These are phyloP conservation scores for Saturnispora zaruensis DNA, from an alignment of 805 yeast species.

Conservation along the genomic window DNA sequence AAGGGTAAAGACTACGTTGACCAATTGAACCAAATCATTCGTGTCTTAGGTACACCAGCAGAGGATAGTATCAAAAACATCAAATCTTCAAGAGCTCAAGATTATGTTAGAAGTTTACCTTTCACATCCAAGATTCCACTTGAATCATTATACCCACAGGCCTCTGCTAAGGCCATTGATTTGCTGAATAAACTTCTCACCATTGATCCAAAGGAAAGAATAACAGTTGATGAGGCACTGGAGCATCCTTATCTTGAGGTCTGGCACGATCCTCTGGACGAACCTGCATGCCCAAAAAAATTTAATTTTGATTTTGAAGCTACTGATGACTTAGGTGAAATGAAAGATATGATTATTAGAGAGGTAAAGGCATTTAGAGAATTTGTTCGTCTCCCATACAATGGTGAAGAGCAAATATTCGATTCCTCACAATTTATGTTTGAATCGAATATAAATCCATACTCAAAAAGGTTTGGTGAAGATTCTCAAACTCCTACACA, in stretches of 20 bases:
- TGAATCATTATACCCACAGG: slow-evolving; percentile 62
- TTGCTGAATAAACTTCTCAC: slow-evolving; percentile 68
- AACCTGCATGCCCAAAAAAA: slow-evolving; percentile 69
- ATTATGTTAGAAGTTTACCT: slow-evolving; percentile 82
- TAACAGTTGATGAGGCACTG: slow-evolving; percentile 82
- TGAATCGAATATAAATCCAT: slow-evolving; percentile 5
- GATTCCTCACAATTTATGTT: slow-evolving; percentile 15
- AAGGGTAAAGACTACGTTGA: slow-evolving; percentile 95
- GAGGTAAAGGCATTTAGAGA: slow-evolving; percentile 75
- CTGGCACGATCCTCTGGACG: slow-evolving; percentile 94
- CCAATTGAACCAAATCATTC: slow-evolving; percentile 80
- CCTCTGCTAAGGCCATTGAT: slow-evolving; percentile 83
- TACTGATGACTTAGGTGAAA: slow-evolving; percentile 65
- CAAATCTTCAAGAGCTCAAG: slow-evolving; percentile 84
- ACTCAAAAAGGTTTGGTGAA: neutral
- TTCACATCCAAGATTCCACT: slow-evolving; percentile 75
- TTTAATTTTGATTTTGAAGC: slow-evolving; percentile 86
- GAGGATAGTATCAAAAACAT: slow-evolving; percentile 58
- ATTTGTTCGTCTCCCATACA: slow-evolving; percentile 46
- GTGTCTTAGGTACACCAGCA: slow-evolving; percentile 87
- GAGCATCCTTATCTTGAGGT: slow-evolving; percentile 79
- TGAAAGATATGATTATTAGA: slow-evolving; percentile 69
- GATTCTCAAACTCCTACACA: slow-evolving; percentile 7
- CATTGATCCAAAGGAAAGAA: slow-evolving; percentile 78
- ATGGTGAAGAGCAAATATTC: slow-evolving; percentile 13